Base-by-base conservation (phyloP, 768 basidiomycete species). In the Plicaturopsis crispa region DNA sequence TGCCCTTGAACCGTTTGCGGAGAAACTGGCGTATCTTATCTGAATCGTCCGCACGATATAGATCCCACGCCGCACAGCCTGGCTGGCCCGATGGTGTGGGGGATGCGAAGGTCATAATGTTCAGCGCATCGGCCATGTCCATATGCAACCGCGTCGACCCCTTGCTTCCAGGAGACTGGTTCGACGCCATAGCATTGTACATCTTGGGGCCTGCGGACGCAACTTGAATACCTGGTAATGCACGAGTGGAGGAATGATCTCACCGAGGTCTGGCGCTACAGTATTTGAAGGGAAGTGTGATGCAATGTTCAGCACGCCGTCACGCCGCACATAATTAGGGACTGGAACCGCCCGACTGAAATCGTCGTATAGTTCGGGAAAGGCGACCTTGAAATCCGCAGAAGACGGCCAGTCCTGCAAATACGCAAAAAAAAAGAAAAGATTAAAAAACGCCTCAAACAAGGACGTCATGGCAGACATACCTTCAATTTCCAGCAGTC, bases 341-440 rank as follows among this genome's bases (percentile, higher is more conserved):
- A 91, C 81, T 0, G 93, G 93, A 1, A 96, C 80, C 3, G 82
- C 80, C 12, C 72, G 60, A 45, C 72, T 78, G 54, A 94, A 96
- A 53, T 96, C 93, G 23, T 84, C 74, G 51, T 78, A 97, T 8
- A 96, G 65, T 37, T 83, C 81, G 0, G 92, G 93, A 54, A 91
- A 90, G 2, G 76, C 73, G 2, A 71, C 66, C 52, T 80, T 80
- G 63, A 98, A 94, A 46, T 94, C 91, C 2, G 76, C 72, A 6
- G 83, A 80, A 0, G 87, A 76, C 3, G 93, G 93, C 92, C 93
- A 98, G 61, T 98, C 93, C 82, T 92, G 46, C n/a, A 16, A n/a
- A n/a, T n/a, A n/a, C n/a, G n/a, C n/a, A n/a, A 19, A 18, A 23
- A 13, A 10, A 23, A 24, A 20, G 23, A 6, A 37, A 21, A 12